Base-by-base conservation (phyloP, 2,329 filamentous ascomycete species). In the Apiospora malaysiana region DNA sequence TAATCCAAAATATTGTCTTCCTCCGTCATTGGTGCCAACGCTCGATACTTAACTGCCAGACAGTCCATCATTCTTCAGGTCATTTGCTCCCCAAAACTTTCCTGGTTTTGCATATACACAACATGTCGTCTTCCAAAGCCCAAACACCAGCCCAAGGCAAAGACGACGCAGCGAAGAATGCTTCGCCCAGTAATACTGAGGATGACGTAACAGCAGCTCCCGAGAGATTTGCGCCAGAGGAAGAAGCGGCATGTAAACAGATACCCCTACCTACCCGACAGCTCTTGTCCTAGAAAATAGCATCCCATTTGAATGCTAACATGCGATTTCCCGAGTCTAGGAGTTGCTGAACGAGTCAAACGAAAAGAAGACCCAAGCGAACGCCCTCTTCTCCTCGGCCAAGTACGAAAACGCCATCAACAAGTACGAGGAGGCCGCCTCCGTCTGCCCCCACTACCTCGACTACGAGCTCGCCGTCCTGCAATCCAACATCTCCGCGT, bases 391-490 rank as follows among this genome's bases (percentile, higher is more conserved):
- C 82, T 85, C 87, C 0, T 87, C 89, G 3, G 88, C 89, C 56
- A 89, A 91, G 73, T 96, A 92, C 81, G 88, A 91, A 70, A 90
- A 92, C 73, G 95, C 95, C 51, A 91, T 98, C 73, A 88, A 91
- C 75, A 92, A 89, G 72, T 98, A 98, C 82, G 92, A 94, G 77
- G 89, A 92, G 74, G 95, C 96, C 27, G 85, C 97, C 3, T 86
- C 90, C 16, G 88, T 91, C 9, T 95, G 94, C 77, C 95, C 95
- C 1, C 91, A 90, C 74, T 97, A 97, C 79, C 88, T 97, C 37
- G 91, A 95, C 79, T 97, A 94, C 82, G 94, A 97, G 76, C 86
- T 95, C 73, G 94, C 95, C 37, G 93, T 98, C 12, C 86, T 98
- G 7, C 90, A 92, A 71, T 94, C 93, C 79, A 98, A 98, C 83